These are phyloP conservation scores for Pleochaeta shiraiana DNA, from an alignment of 2,329 filamentous ascomycete species.

Conservation along the genomic window DNA sequence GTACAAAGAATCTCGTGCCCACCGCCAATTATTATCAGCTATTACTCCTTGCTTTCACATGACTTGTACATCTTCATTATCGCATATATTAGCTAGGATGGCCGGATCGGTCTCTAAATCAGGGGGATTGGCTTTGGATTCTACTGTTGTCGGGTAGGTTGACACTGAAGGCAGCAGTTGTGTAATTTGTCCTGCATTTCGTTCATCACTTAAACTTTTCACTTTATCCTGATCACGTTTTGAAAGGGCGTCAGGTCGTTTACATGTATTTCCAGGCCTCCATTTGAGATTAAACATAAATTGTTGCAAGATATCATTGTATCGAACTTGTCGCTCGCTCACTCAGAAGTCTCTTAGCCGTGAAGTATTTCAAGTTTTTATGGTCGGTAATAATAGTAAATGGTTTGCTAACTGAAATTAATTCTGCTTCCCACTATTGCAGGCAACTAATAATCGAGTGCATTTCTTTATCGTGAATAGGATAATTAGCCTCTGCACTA, in stretches of 20 bases:
- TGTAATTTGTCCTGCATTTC: background rate
- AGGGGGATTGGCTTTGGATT: background rate
- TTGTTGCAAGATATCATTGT: background rate
- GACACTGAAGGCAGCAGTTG: background rate
- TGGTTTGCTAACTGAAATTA: background rate
- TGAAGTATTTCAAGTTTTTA: background rate
- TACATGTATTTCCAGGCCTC: background rate
- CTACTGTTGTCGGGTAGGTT: background rate
- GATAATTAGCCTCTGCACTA: background rate
- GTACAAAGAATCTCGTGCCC: background rate
- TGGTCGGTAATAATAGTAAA: background rate
- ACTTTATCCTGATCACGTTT: background rate
- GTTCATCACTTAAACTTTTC: background rate
- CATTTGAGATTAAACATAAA: background rate
- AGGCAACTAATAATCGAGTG: background rate
- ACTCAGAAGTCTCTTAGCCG: background rate
- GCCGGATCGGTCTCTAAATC: background rate
- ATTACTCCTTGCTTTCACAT: background rate
- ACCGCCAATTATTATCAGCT: background rate
- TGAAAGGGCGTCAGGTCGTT: background rate
- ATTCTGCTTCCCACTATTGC: background rate
- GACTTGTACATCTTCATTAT: background rate
- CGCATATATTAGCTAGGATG: background rate
- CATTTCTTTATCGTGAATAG: slow-evolving; percentile 3
- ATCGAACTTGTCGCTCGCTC: background rate